Conservation (phyloP, 306 rosid species). For the Adenanthera pavonina region DNA sequence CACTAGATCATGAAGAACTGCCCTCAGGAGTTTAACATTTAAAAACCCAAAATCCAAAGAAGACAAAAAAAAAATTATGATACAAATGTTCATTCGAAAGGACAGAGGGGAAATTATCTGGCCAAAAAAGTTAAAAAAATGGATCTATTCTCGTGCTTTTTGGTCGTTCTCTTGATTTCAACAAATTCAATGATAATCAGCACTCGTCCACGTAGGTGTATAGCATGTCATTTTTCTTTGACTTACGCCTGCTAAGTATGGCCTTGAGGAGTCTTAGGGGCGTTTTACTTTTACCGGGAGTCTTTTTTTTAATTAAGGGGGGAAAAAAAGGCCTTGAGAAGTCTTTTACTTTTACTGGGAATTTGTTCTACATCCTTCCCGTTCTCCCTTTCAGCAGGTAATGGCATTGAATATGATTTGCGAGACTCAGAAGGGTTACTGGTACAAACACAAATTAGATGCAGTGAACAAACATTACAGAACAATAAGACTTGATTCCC, state of each 20-base stretch:
- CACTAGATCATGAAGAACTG: slow-evolving; percentile 4
- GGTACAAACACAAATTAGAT: slow-evolving; percentile 36
- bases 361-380: slow-evolving; percentile 73
- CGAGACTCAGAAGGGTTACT: slow-evolving; percentile 92
- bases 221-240: slow-evolving; percentile 90
- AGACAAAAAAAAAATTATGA: background rate
- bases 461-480: slow-evolving; percentile 1
- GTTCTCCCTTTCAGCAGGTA: slow-evolving; percentile 74
- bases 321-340: too few species aligned
- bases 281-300: slow-evolving; percentile 50
- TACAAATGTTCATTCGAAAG: slow-evolving; percentile 32
- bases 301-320: too few species aligned
- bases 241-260: slow-evolving; percentile 93
- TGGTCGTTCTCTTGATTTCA: slow-evolving; percentile 38
- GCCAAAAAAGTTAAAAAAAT: slow-evolving; percentile 31
- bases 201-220: slow-evolving; percentile 95
- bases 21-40: slow-evolving; percentile 7
- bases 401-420: slow-evolving; percentile 93
- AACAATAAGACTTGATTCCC: background rate
- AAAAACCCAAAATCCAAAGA: background rate
- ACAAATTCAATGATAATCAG: slow-evolving; percentile 46
- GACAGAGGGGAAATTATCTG: slow-evolving; percentile 34
- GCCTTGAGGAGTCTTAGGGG: slow-evolving; percentile 76
- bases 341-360: slow-evolving; percentile 60
- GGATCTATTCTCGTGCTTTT: slow-evolving; percentile 37